A percentile compares a stretch with the other conserved stretches of the same genome.
Conservation (phyloP, 2,329 filamentous ascomycete genomes). For the Metarhizium anisopliae region DNA sequence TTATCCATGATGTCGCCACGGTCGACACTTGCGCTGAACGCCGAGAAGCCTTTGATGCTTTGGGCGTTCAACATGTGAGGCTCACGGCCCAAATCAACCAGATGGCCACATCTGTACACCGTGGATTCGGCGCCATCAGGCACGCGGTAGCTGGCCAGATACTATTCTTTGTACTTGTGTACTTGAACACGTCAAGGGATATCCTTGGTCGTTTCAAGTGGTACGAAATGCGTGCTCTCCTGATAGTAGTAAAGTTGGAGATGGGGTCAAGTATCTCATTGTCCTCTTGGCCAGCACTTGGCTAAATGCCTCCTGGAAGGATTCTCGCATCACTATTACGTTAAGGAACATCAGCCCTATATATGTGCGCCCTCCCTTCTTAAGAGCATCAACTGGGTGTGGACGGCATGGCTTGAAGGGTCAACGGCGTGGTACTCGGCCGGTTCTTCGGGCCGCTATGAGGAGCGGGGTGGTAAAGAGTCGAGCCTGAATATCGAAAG, state of each 20-base stretch:
- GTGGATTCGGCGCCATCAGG: conserved; percentile 83
- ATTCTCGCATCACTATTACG: no score
- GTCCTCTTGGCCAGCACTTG: conserved; percentile 67
- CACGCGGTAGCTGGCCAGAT: conserved; percentile 70
- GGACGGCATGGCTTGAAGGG: conserved; percentile 25
- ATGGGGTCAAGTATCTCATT: conserved; percentile 78
- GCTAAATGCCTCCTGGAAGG: conserved; percentile 37
- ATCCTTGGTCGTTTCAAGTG: conserved; percentile 80
- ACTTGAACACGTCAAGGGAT: conserved; percentile 86
- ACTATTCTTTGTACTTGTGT: conserved; percentile 89
- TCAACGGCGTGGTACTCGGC: neutral
- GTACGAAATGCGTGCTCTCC: conserved; percentile 92
- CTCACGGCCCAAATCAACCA: conserved; percentile 92
- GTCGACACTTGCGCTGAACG: conserved; percentile 57
- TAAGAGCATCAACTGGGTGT: conserved; percentile 25
- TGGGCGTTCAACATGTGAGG: conserved; percentile 89
- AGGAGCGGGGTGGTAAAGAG: conserved; percentile 12
- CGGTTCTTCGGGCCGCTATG: neutral
- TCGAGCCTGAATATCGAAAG: neutral
- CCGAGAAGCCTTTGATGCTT: conserved; percentile 87
- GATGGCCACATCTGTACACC: conserved; percentile 85
- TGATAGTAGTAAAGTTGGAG: conserved; percentile 68
- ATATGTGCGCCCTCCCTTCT: conserved; percentile 24
- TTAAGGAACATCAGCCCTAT: conserved; percentile 12
- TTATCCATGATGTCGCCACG: conserved; percentile 10